These are phyloP conservation scores for Talaromyces pinophilus DNA, from an alignment of 2,329 filamentous ascomycete genomes.

Conservation along the genomic window DNA sequence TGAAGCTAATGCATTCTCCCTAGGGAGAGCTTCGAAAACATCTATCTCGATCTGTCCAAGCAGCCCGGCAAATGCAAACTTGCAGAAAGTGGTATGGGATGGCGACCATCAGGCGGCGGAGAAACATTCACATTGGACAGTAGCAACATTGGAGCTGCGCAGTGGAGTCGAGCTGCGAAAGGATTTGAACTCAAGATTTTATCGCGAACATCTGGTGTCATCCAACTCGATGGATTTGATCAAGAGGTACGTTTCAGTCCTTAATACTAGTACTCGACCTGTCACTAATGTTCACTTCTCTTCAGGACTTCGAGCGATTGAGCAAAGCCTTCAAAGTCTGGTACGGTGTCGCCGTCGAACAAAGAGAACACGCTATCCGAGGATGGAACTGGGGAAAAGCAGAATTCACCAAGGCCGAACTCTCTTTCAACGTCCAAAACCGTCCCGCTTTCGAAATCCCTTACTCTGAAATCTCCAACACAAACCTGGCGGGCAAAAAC, in stretches of 20 bases:
- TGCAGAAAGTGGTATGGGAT: conserved; percentile 89
- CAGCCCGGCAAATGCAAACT: conserved; percentile 91
- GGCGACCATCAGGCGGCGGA: conserved; percentile 85
- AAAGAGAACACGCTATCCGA: conserved; percentile 87
- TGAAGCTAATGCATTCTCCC: conserved; percentile 11
- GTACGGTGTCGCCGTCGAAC: conserved; percentile 92
- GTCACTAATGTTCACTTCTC: conserved; percentile 7
- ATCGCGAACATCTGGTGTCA: conserved; percentile 77
- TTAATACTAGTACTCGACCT: neutral
- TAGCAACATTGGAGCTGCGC: conserved; percentile 78
- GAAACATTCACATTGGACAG: conserved; percentile 93
- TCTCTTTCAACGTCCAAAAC: conserved; percentile 96
- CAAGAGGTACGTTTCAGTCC: conserved; percentile 64
- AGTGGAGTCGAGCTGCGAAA: conserved; percentile 92
- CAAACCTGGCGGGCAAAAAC: conserved; percentile 94
- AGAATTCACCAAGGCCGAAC: conserved; percentile 91
- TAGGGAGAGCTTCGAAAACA: conserved; percentile 94
- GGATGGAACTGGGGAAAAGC: conserved; percentile 99
- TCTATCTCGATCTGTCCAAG: conserved; percentile 93
- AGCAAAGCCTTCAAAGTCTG: conserved; percentile 95
- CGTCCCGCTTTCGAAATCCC: conserved; percentile 94
- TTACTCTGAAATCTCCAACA: conserved; percentile 96
- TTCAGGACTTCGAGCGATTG: conserved; percentile 81
- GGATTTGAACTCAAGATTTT: conserved; percentile 93
- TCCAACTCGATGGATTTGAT: conserved; percentile 93